Conservation (phyloP, 2,329 filamentous ascomycete species). For the Colletotrichum nymphaeae region DNA sequence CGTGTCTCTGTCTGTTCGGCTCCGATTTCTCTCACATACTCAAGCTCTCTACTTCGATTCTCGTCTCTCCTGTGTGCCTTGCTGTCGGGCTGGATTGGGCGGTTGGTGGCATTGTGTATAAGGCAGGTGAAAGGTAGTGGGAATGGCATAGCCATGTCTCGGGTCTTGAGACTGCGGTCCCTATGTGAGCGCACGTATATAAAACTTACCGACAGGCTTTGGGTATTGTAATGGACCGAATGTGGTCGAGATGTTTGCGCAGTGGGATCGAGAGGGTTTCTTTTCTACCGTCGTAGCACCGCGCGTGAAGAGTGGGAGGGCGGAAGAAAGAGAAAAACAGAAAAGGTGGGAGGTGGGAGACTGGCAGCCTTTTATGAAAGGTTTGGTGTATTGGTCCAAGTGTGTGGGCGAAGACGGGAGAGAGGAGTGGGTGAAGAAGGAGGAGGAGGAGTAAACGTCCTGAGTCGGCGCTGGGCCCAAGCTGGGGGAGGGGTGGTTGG, state of each 20-base stretch:
- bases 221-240: slow-evolving; percentile 18
- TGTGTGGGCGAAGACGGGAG: slow-evolving; percentile 16
- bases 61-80: not conserved
- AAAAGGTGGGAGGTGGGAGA: slow-evolving; percentile 29
- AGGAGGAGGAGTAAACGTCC: slow-evolving; percentile 28
- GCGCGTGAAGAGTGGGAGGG: slow-evolving; percentile 33
- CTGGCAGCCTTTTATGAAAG: slow-evolving; percentile 34
- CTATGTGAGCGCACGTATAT: slow-evolving; percentile 2
- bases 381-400: slow-evolving; percentile 15
- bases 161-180: slow-evolving; percentile 10
- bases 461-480: slow-evolving; percentile 34
- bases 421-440: slow-evolving; percentile 14
- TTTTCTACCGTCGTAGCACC: slow-evolving; percentile 36
- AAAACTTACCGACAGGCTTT: slow-evolving; percentile 29
- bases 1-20: not conserved
- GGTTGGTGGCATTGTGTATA: not conserved
- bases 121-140: not conserved
- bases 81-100: not conserved
- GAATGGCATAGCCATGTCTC: slow-evolving; percentile 8
- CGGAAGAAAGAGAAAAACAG: slow-evolving; percentile 19
- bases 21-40: not conserved
- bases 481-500: slow-evolving; percentile 23
- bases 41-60: not conserved
- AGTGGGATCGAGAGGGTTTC: slow-evolving; percentile 36
- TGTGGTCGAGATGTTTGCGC: slow-evolving; percentile 24